Percentiles rank a stretch among this genome's conserved stretches.
Conservation (phyloP, 169 alveolate species). For the Plasmodium falciparum region DNA sequence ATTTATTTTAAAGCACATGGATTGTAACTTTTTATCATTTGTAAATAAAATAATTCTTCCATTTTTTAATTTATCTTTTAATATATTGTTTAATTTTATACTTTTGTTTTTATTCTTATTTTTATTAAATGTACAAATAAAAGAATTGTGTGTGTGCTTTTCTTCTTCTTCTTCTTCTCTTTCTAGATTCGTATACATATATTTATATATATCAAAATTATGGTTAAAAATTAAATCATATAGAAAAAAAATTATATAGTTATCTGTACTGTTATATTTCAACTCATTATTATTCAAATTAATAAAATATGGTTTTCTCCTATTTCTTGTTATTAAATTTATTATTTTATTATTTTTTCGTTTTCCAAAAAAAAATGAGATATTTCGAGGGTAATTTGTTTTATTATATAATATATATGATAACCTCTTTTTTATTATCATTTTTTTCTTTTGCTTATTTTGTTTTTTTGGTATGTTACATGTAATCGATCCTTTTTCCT, state of each 20-base stretch:
- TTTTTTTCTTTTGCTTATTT: not conserved
- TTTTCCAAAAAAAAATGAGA: too few relatives aligned
- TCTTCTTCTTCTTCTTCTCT: too few relatives aligned
- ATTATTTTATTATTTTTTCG: too few relatives aligned
- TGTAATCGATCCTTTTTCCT: not conserved
- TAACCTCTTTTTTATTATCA: not conserved
- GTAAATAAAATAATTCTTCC: slow-evolving; percentile 5
- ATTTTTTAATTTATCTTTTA: not conserved
- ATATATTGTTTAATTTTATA: not conserved
- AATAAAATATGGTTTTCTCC: not conserved
- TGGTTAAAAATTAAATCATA: not conserved
- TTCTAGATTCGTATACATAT: too few relatives aligned
- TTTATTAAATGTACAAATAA: not conserved
- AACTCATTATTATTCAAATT: not conserved
- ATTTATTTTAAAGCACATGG: slow-evolving; percentile 2
- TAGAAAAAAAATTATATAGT: not conserved
- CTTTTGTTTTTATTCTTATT: not conserved
- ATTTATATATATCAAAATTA: not conserved
- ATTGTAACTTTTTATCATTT: slow-evolving; percentile 5
- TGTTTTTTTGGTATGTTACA: not conserved
- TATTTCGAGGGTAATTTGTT: too few relatives aligned
- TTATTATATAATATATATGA: too few relatives aligned
- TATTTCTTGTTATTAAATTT: too few relatives aligned
- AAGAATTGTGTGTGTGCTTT: not conserved
- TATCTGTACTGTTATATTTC: slow-evolving; percentile 1